Base-by-base conservation (phyloP, 139 green algal genomes). In the Micromonas pusilla region DNA sequence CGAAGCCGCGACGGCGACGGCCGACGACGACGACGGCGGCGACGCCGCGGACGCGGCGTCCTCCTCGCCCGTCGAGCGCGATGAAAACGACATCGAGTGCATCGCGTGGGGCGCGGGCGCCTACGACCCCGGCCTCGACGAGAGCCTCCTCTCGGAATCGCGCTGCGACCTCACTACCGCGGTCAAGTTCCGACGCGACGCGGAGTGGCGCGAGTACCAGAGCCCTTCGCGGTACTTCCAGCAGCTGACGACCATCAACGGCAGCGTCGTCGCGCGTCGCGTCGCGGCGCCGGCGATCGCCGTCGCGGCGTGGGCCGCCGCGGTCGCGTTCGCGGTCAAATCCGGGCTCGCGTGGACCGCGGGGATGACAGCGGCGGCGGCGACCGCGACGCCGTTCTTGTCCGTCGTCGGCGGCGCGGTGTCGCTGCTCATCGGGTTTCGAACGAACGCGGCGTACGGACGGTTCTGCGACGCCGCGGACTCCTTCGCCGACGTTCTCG, bases 391-490 rank as follows among this genome's bases (percentile, higher is more conserved):
- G 13, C 63, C 9, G 19, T 36, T 36, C 30, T 13, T 82, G 16
- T 57, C 53, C 25, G 5, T 82, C 25, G 32, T 45, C n/a, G 33
- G 34, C 5, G 38, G 37, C 25, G 77, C 77, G 25, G 21, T 82
- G 33, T 33, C 54, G 9, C n/a, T 73, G 30, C 66, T 92, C 72
- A 80, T 92, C 34, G 88, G 90, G 64, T 92, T 91, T 70, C 81
- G 88, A 26, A 90, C 85, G 72, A 93, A 91, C 70, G 74, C 83
- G 54, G 84, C 75, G 71, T 91, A 90, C 70, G 80, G 33, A 1
- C 85, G 86, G 16, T 87, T 86, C 62, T 53, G 82, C 37, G 84
- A 85, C 62, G 86, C 52, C 2, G 78, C 84, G 21, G 26, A 73
- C 1, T 52, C 79, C 20, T 90, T 83, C 71, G 86, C 83, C 3